These are phyloP conservation scores for Boletus rex-veris DNA, from an alignment of 768 basidiomycete genomes.

Conservation along the genomic window DNA sequence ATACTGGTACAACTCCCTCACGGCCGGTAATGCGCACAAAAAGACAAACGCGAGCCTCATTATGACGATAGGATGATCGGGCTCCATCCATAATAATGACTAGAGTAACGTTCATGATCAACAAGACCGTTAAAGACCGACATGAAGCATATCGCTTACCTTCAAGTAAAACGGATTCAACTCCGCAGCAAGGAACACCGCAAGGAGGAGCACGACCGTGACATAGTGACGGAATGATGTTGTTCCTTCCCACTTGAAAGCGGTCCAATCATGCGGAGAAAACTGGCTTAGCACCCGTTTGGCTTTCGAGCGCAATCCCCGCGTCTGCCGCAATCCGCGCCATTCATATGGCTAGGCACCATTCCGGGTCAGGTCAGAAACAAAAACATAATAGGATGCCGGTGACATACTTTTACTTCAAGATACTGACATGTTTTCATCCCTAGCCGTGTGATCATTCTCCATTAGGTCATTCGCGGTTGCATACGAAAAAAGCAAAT, in stretches of 20 bases:
- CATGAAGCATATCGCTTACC: constrained; percentile 37
- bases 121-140: constrained; percentile 22
- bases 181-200: constrained; percentile 80
- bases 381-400: background rate
- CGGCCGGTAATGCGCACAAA: constrained; percentile 82
- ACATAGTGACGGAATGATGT: constrained; percentile 73
- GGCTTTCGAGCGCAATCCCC: constrained; percentile 75
- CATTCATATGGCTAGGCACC: constrained; percentile 68
- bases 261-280: constrained; percentile 83
- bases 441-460: constrained; percentile 38
- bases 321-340: constrained; percentile 78
- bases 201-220: constrained; percentile 70
- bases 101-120: constrained; percentile 34
- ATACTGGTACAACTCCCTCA: constrained; percentile 80
- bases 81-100: constrained; percentile 79
- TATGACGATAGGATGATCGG: constrained; percentile 83
- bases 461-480: constrained; percentile 13
- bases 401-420: constrained; percentile 68
- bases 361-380: background rate
- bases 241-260: constrained; percentile 83
- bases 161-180: constrained; percentile 88
- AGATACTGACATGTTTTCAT: constrained; percentile 87
- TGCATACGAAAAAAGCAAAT: constrained; percentile 8
- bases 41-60: constrained; percentile 70
- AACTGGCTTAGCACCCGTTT: constrained; percentile 79